These are phyloP conservation scores for Chaetomium tenue DNA, from an alignment of 495 filamentous ascomycete genomes.

Conservation along the genomic window DNA sequence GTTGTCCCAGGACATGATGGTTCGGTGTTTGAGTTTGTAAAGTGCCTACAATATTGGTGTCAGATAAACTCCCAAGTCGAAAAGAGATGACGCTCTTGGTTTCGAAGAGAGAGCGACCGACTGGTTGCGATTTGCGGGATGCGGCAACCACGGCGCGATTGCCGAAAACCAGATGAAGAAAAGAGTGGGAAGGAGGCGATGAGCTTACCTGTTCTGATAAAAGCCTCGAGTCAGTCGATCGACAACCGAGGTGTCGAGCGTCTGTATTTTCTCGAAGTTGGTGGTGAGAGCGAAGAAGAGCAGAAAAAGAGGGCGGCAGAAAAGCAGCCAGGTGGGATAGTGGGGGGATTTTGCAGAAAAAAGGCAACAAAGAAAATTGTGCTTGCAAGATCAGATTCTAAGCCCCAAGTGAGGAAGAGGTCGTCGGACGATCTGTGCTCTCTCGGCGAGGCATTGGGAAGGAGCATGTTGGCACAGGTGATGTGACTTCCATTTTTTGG, in stretches of 20 bases:
- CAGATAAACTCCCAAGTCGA: neutral
- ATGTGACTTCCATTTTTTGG: no score
- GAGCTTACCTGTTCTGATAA: neutral
- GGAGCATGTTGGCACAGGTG: neutral
- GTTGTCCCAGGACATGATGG: slow-evolving; percentile 14
- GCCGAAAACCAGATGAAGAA: neutral
- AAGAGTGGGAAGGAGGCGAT: neutral
- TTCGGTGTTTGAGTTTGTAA: neutral
- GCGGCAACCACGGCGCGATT: neutral
- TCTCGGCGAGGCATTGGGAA: neutral
- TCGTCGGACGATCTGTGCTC: neutral
- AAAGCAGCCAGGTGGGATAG: neutral
- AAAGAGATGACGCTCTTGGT: neutral
- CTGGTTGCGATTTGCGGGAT: no score
- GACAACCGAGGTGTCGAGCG: neutral
- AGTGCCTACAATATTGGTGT: neutral
- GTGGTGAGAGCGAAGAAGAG: neutral
- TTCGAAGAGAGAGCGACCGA: no score
- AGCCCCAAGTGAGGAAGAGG: neutral
- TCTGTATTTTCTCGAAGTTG: neutral
- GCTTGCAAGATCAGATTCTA: neutral
- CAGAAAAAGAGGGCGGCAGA: neutral
- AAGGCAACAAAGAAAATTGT: no score
- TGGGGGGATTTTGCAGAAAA: neutral
- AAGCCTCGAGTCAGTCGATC: neutral